These are phyloP conservation scores for Colletotrichum euphorbiae DNA, from an alignment of 2,329 filamentous ascomycete species.

Conservation along the genomic window DNA sequence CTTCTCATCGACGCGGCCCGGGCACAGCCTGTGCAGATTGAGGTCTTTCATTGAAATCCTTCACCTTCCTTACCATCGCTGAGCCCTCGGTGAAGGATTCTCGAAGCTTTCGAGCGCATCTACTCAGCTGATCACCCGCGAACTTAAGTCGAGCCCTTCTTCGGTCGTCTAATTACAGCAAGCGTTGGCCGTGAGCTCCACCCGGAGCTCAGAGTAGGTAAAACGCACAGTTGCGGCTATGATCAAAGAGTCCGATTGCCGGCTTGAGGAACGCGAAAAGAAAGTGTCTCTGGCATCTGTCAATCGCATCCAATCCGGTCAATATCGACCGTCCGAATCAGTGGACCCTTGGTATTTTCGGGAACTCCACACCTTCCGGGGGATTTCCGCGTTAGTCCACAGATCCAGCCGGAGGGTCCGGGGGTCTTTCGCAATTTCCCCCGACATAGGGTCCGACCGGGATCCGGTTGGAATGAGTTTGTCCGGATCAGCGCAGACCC, in stretches of 20 bases:
- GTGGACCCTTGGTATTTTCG: not conserved
- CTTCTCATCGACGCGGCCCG: too few species aligned
- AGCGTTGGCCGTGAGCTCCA: too few species aligned
- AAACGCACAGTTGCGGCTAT: not conserved
- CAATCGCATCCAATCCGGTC: not conserved
- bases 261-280: not conserved
- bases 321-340: not conserved
- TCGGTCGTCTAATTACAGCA: too few species aligned
- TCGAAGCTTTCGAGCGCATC: too few species aligned
- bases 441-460: slow-evolving; percentile 4
- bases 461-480: slow-evolving; percentile 1
- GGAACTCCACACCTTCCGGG: slow-evolving; percentile 1
- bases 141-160: too few species aligned
- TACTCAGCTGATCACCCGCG: too few species aligned
- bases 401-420: slow-evolving; percentile 8
- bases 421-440: not conserved
- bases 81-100: too few species aligned
- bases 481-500: slow-evolving; percentile 3
- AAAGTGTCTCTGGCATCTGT: not conserved
- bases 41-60: too few species aligned
- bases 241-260: not conserved
- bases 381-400: not conserved
- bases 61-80: too few species aligned
- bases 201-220: too few species aligned
- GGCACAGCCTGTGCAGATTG: too few species aligned